Evolutionary conservation across 768 basidiomycete genomes (phyloP), one percentile per base, ranked within the genome.

Genomic region (Tulasnella sp.): DNA sequence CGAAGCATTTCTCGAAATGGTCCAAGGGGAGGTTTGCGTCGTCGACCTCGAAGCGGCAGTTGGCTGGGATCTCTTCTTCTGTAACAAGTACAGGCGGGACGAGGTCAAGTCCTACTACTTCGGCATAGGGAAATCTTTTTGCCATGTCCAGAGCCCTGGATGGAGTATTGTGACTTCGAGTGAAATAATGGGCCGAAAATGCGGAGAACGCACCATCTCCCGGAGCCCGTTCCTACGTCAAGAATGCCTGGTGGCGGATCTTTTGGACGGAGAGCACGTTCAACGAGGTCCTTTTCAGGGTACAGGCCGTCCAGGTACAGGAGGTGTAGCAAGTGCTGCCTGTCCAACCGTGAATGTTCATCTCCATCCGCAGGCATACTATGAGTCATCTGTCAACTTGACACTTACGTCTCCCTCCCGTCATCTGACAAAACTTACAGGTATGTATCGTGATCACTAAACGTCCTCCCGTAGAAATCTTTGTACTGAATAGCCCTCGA

Each of bases 61-160:
- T 75, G 14, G 22, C 40, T 15, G 73, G 73, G 34, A 74, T 64
- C 12, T n/a, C 34, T 11, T 25, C 49, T 25, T 58, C 49, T 15
- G 29, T 14, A 19, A 64, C 15, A 36, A 38, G 73, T 19, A 49
- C 72, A 40, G 72, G 77, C 14, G 71, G 45, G 4, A 76, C 77
- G 5, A 78, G 64, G 64, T 78, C 77, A 17, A 78, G 19, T 8
- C 77, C 74, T 12, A 78, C 14, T 4, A 78, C 77, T 17, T 78
- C 77, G 14, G 74, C 77, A 54, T 76, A 54, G 9, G 77, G 69
- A 38, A 76, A 78, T 38, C 73, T 39, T 40, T 58, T 31, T 3
- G 75, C 77, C 75, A 78, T 78, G 25, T 76, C 45, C 8, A 76
- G 64, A 29, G 77, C 75, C 74, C 76, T 76, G 40, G 8, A 34